Conservation (phyloP, 495 filamentous ascomycete genomes). For the Daldinia bambusicola region DNA sequence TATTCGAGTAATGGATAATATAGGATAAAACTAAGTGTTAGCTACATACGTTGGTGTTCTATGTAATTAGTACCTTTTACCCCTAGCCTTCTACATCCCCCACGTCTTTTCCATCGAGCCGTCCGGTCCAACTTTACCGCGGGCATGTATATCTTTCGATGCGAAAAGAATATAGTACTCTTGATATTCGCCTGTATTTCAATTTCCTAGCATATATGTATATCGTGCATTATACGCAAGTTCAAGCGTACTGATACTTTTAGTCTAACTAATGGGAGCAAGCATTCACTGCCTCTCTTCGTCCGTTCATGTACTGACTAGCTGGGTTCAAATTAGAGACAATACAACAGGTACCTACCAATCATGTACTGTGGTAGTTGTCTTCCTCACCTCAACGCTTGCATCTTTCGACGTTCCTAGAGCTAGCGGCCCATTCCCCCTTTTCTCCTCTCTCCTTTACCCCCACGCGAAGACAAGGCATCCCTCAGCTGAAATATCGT, state of each 20-base stretch:
- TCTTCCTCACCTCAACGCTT: no score
- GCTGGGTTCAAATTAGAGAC: not conserved
- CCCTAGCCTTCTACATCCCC: no score
- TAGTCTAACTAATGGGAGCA: not conserved
- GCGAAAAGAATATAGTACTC: not conserved
- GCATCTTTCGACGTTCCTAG: no score
- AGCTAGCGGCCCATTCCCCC: not conserved
- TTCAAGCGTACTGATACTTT: not conserved
- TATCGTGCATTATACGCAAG: not conserved
- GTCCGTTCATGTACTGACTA: not conserved
- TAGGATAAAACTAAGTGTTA: not conserved
- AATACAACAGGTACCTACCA: not conserved
- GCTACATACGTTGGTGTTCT: not conserved
- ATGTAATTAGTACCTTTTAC: no score
- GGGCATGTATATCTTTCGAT: not conserved
- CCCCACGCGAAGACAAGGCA: slow-evolving; percentile 24
- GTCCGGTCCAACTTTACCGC: not conserved
- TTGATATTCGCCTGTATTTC: not conserved
- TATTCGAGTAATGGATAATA: not conserved
- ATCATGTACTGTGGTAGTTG: not conserved
- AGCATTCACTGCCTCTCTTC: not conserved
- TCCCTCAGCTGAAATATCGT: slow-evolving; percentile 4
- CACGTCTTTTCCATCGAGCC: not conserved
- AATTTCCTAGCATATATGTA: not conserved
- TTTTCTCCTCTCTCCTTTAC: slow-evolving; percentile 10